Base-by-base conservation (phyloP, 169 alveolate species). In the Plasmodium coatneyi region DNA sequence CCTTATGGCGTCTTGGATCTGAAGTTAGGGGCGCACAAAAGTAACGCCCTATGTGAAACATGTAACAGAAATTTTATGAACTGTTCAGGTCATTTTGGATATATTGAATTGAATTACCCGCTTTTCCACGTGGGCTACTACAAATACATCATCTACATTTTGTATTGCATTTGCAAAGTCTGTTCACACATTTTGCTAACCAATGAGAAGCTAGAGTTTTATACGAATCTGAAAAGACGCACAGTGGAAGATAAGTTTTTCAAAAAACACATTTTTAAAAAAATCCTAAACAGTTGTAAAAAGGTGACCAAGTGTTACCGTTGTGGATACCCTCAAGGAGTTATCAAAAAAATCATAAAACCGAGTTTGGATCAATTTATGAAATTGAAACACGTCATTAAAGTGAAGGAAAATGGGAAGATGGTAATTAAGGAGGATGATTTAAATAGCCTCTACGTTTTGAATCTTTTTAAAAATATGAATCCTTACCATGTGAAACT, bases 1-100 rank as follows among this genome's bases (percentile, higher is more conserved):
- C 97, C 96, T 32, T 95, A 92, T 56, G 98, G 98, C n/a, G 98
- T 96, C 7, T 86, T 97, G 36, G 98, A 97, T 83, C 87, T 92
- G 16, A 96, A 93, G 89, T 83, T 97, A 46, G 97, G 97, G 22
- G 92, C 95, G 1, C 95, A 95, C 82, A 79, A 95, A 49, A 94
- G 95, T 34, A 96, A 92, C n/a, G 66, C 94, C 30, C 72, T 90
- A 10, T 99, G 99, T 95, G 96, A 97, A 34, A 98, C 99, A 41
- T 99, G 99, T 89, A 96, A 97, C 16, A 96, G 97, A 72, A 96
- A 95, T 80, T 80, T 97, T 71, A 96, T 92, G 49, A 97, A 97
- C 81, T 99, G 99, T 95, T 99, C 99, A 34, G 99, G 99, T 9
- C 99, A 99, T 92, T 99, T 98, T 97, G 99, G 99, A 5, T 98